phyloP scores from a whole-genome alignment of 2,329 filamentous ascomycete genomes.

The Hypoxylon sp. region DNA sequence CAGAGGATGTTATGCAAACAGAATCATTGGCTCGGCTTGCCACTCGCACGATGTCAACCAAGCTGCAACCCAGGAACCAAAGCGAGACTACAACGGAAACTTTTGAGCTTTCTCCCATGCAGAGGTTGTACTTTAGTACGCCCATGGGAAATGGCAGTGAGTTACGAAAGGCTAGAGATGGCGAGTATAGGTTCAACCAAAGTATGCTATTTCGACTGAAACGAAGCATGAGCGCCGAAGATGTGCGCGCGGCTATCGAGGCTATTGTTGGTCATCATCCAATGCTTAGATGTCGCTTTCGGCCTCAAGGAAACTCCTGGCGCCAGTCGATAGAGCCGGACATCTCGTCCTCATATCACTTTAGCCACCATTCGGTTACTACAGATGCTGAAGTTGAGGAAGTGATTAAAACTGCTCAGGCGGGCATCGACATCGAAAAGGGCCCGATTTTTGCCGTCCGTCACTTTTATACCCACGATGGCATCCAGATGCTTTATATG shows the following conservation, averaged over 20 bases:
- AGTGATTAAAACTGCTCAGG: conserved; percentile 53
- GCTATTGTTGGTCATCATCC: conserved; percentile 59
- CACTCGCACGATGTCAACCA: conserved; percentile 47
- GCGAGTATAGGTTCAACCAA: conserved; percentile 59
- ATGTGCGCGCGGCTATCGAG: conserved; percentile 58
- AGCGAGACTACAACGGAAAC: conserved; percentile 47
- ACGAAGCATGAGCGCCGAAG: conserved; percentile 51
- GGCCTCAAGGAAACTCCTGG: conserved; percentile 52
- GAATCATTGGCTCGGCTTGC: conserved; percentile 52
- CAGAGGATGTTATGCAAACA: conserved; percentile 50
- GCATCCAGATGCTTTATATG: conserved; percentile 58
- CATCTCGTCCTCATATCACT: conserved; percentile 53
- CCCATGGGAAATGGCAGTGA: conserved; percentile 51
- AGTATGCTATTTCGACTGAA: conserved; percentile 58
- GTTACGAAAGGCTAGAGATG: conserved; percentile 44
- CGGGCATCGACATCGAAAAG: conserved; percentile 56
- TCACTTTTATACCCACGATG: conserved; percentile 56
- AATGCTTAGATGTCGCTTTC: conserved; percentile 61
- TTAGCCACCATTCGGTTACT: conserved; percentile 53
- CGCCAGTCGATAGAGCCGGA: conserved; percentile 55
- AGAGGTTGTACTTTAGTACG: conserved; percentile 62
- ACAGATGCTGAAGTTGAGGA: conserved; percentile 53
- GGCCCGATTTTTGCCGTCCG: conserved; percentile 61
- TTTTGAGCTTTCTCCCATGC: conserved; percentile 62
- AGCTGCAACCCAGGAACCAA: conserved; percentile 44